Base-by-base conservation (phyloP, 225 moss, liverwort and hornwort genomes). In the Pseudisothecium myosuroides region DNA sequence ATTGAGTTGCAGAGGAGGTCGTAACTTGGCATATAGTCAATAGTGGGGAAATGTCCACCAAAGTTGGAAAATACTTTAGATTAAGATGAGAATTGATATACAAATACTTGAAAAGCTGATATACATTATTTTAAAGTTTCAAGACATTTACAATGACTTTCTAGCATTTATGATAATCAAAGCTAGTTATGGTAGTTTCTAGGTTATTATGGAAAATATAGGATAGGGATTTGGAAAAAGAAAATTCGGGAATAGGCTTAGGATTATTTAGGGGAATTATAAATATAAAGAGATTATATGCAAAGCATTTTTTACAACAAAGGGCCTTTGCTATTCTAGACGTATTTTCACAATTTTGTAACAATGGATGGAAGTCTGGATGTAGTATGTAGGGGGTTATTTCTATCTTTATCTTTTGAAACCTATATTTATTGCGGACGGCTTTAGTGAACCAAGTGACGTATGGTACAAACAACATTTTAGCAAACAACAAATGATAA, bases 191-290 rank as follows among this genome's bases (percentile, higher is more conserved):
- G 7, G n/a, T 4, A 68, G 7, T n/a, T 68, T n/a, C 0, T 39
- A n/a, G 23, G 7, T 23, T 68, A 22, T 23, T 4, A 7, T 69
- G 4, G 8, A 13, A 68, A 39, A 23, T 39, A 39, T 69, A 14
- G 1, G 8, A 69, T 69, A 39, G 69, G 23, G 1, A 23, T 39
- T 23, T 39, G 69, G 23, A 0, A 69, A 23, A 39, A 23, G 4
- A 0, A 0, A 39, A 7, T 23, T 23, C 7, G 22, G 1, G 6
- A 22, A 4, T 12, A 68, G 7, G n/a, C 7, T 12, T n/a, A n/a
- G 12, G 22, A 68, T 68, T 68, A 22, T n/a, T n/a, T 68, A n/a
- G n/a, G 12, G 0, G 4, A 7, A 0, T 4, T 11, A 36, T 3
- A 1, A 7, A 4, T 68, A 2, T 12, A 36, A n/a, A n/a, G 22